Conservation (phyloP, 345 rosid species). For the Salix suchowensis region DNA sequence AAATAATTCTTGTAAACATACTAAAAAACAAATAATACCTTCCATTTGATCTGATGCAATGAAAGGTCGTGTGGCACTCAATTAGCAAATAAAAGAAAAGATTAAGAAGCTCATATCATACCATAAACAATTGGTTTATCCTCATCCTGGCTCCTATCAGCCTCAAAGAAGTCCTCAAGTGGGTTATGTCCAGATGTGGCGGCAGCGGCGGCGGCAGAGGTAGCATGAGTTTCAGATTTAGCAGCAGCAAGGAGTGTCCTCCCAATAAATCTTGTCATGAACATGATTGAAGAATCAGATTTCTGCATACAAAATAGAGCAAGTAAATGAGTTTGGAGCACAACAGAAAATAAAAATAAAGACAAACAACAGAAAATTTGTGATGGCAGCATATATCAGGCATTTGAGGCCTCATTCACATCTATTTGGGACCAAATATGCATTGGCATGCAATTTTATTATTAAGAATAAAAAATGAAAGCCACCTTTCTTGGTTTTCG, state of each 20-base stretch:
- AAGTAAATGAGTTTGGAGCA: background rate
- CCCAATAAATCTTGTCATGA: constrained; percentile 58
- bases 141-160: constrained; percentile 60
- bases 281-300: constrained; percentile 35
- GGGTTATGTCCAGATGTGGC: constrained; percentile 45
- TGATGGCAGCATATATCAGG: background rate
- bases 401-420: background rate
- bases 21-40: too few relatives aligned
- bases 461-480: background rate
- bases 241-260: constrained; percentile 61
- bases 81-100: background rate
- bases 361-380: background rate
- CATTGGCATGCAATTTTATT: background rate
- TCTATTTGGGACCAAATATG: background rate
- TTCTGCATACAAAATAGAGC: constrained; percentile 7
- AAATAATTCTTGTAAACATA: background rate
- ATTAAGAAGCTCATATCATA: constrained; percentile 9
- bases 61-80: background rate
- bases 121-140: constrained; percentile 73
- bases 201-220: constrained; percentile 49
- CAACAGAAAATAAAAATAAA: background rate
- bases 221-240: constrained; percentile 50
- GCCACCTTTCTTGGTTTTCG: background rate
- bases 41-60: background rate
- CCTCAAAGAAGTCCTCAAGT: constrained; percentile 80